Evolutionary conservation across 2,329 filamentous ascomycete species (phyloP).

Genomic region (Aspergillus eucalypticola): DNA sequence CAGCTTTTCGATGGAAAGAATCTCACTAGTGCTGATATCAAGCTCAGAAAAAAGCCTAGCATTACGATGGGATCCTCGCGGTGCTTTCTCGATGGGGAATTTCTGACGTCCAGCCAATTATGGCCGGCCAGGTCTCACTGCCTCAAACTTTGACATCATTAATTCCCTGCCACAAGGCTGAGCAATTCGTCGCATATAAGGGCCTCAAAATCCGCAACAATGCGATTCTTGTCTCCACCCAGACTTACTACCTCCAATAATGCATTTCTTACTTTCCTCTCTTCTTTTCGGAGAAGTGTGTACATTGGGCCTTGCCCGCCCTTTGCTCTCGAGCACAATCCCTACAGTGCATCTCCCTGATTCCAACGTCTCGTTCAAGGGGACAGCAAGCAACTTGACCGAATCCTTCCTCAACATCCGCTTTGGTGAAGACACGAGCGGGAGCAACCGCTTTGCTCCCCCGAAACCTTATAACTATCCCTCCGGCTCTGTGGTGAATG

Average conservation of each 20-base stretch:
- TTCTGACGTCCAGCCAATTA: too few species aligned
- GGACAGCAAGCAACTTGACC: not conserved
- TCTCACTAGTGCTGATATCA: too few species aligned
- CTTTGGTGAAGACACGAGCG: not conserved
- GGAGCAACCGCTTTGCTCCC: not conserved
- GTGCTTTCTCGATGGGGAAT: too few species aligned
- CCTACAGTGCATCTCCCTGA: not conserved
- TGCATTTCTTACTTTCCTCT: not conserved
- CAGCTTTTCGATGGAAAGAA: too few species aligned
- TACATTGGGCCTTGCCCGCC: not conserved
- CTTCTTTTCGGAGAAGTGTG: not conserved
- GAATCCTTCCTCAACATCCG: not conserved
- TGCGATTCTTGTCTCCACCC: too few species aligned
- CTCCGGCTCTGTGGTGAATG: not conserved
- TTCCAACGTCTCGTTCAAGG: not conserved
- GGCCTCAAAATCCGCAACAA: too few species aligned
- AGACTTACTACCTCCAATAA: not conserved
- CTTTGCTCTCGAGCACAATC: not conserved
- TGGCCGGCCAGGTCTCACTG: too few species aligned
- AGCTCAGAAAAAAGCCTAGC: too few species aligned
- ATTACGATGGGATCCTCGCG: too few species aligned
- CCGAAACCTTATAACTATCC: not conserved
- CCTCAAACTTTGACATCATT: too few species aligned
- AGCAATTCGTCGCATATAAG: too few species aligned
- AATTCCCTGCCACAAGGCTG: too few species aligned